Evolutionary conservation across 192 early-diverging fungal species (phyloP), one percentile per base, ranked within the genome.

Genomic region (Entomortierella parvispora): DNA sequence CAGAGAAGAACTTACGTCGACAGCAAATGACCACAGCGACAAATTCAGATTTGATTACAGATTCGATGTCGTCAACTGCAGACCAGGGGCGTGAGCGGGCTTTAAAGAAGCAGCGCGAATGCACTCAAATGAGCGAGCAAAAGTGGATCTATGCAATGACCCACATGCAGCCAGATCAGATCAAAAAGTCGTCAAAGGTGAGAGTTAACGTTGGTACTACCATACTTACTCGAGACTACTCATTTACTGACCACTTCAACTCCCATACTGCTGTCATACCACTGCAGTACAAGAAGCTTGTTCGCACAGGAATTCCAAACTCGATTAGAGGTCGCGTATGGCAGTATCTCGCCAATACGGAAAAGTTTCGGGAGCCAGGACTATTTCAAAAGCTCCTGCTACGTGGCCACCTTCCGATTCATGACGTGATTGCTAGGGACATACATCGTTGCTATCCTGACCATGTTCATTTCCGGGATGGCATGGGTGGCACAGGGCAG

Each of bases 391-490:
- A 76, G 25, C 74, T 83, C 10, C 44, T 68, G 17, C 65, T 62
- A 15, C 75, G 80, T 47, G 81, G 76, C 10, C 71, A 58, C n/a
- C 64, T 85, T 40, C 80, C 86, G 1, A 93, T 97, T 40, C 95
- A 92, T 77, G 93, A 95, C 25, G 91, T 93, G 8, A 99, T 99
- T 52, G 96, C 97, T 47, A 84, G 90, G 20, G 97, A 99, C 64
- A 89, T 99, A n/a, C 59, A 85, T 37, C 69, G 95, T 15, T 96
- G 96, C 76, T 99, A 92, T 80, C 96, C 96, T 14, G 92, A 95
- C 65, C 94, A 96, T 80, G 69, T 79, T 42, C 86, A 94, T 76
- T 98, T 98, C 71, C 69, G 82, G 2, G 90, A 91, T 29, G 80
- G 72, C 0, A 82, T 88, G 50, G 71, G 71, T 3, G 89, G 93